Conservation (phyloP, 345 rosid species). For the Pugionium cornutum region DNA sequence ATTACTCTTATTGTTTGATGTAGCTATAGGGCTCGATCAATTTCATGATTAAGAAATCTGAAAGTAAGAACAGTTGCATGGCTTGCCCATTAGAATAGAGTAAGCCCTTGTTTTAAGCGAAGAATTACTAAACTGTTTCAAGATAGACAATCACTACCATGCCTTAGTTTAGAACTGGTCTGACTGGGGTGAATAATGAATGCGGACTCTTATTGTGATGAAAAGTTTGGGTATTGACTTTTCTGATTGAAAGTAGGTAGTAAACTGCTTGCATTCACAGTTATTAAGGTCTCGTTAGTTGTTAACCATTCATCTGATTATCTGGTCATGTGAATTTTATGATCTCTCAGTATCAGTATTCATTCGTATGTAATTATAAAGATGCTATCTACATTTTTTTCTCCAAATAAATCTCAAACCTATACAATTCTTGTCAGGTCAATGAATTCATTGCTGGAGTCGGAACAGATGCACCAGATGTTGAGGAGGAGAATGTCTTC, state of each 20-base stretch:
- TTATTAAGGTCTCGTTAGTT: background rate
- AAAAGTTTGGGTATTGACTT: constrained; percentile 14
- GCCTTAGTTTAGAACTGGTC: constrained; percentile 20
- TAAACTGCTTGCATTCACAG: constrained; percentile 20
- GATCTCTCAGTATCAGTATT: constrained; percentile 16
- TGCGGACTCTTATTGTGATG: constrained; percentile 7
- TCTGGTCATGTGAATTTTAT: constrained; percentile 15
- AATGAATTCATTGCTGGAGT: constrained; percentile 95
- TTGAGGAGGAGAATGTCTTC: constrained; percentile 84
- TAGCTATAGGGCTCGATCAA: background rate
- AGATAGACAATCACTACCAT: constrained; percentile 13
- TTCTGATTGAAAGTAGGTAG: constrained; percentile 6
- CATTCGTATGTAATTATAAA: background rate
- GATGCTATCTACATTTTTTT: background rate
- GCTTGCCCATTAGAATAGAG: constrained; percentile 4
- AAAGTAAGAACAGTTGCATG: constrained; percentile 21
- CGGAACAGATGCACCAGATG: constrained; percentile 99
- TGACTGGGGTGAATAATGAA: constrained; percentile 10
- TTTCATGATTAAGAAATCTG: constrained; percentile 11
- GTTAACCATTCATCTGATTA: constrained; percentile 19
- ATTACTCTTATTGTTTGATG: constrained; percentile 5
- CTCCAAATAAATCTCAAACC: constrained; percentile 27
- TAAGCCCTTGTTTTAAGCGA: constrained; percentile 9
- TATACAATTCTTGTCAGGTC: constrained; percentile 55
- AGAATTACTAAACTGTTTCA: constrained; percentile 17